Base-by-base conservation (phyloP, 345 rosid species). In the Salix koriyanagi region DNA sequence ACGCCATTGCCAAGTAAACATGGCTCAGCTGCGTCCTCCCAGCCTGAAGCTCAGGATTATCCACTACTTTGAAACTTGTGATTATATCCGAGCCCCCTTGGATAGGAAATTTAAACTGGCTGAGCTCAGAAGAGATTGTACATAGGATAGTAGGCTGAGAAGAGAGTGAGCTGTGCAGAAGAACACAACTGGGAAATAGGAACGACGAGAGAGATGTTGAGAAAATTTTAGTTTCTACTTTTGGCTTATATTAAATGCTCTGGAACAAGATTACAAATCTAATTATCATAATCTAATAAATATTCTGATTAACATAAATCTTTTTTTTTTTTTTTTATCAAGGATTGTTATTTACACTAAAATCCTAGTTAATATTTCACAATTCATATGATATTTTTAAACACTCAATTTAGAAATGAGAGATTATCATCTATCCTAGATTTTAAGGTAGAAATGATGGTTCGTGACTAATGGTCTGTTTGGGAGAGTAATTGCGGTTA, bases 1-100 rank as follows among this genome's bases (percentile, higher is more conserved):
- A 88, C 88, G 10, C 90, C 90, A 9, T 28, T 75, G 36, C 81
- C 84, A 30, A 85, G 92, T 81, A 84, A 75, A 79, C 81, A 83
- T 16, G 84, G 84, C 79, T 87, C 91, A 5, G 56, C 74, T n/a
- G 65, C 82, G 61, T 80, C 84, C 34, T 50, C 79, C 5, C 64
- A 80, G 68, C 79, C 72, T 50, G 69, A 69, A 58, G 78, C 54
- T 72, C 68, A 44, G 14, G 69, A 71, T 42, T 74, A 5, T 44
- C 74, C 75, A 26, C 58, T 74, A 12, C 60, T 67, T 7, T 72
- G 64, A 39, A 76, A 74, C 36, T 41, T 23, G 18, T 66, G 12
- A 62, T 73, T 78, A 75, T 48, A 52, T 66, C 54, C 46, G 11
- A n/a, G 37, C 32, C 32, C 58, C 67, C 68, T 48, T 30, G 8